Percentiles rank a stretch among this genome's conserved stretches.
Evolutionary conservation across 225 moss, liverwort and hornwort species (phyloP).

Genomic region (Anthoceros angustus): DNA sequence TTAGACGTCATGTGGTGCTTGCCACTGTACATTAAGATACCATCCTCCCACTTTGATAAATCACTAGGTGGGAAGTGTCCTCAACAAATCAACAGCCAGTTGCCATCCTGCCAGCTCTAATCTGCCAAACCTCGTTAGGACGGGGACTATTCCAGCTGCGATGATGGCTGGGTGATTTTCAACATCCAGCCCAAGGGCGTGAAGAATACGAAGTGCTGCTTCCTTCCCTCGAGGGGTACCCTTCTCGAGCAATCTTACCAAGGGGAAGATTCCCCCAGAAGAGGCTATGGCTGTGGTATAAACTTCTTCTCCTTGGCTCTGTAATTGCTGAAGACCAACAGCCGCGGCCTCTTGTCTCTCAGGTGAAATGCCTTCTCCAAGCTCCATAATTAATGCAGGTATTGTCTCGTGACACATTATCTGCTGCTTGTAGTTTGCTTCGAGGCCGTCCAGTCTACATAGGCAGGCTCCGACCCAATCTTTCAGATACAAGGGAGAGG

Average conservation of each 20-base stretch:
- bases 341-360: slow-evolving; percentile 38
- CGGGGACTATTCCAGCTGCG: slow-evolving; percentile 36
- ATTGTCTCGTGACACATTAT: slow-evolving; percentile 40
- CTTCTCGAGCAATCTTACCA: slow-evolving; percentile 41
- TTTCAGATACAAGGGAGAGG: slow-evolving; percentile 33
- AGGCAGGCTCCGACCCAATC: slow-evolving; percentile 56
- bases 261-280: slow-evolving; percentile 39
- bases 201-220: slow-evolving; percentile 45
- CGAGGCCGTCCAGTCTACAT: slow-evolving; percentile 27
- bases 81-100: slow-evolving; percentile 43
- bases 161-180: slow-evolving; percentile 44
- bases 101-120: slow-evolving; percentile 42
- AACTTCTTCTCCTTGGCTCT: slow-evolving; percentile 41
- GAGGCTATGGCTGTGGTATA: slow-evolving; percentile 41
- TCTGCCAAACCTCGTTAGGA: slow-evolving; percentile 32
- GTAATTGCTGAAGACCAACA: slow-evolving; percentile 34
- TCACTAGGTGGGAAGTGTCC: slow-evolving; percentile 39
- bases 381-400: slow-evolving; percentile 45
- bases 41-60: too few relatives aligned
- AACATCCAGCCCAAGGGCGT: slow-evolving; percentile 49
- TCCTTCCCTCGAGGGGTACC: slow-evolving; percentile 23
- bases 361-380: slow-evolving; percentile 19
- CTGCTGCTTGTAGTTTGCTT: slow-evolving; percentile 24
- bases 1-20: too few relatives aligned
- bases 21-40: too few relatives aligned